These are phyloP conservation scores for Russula griseocarnosa DNA, from an alignment of 768 basidiomycete genomes.

Conservation along the genomic window DNA sequence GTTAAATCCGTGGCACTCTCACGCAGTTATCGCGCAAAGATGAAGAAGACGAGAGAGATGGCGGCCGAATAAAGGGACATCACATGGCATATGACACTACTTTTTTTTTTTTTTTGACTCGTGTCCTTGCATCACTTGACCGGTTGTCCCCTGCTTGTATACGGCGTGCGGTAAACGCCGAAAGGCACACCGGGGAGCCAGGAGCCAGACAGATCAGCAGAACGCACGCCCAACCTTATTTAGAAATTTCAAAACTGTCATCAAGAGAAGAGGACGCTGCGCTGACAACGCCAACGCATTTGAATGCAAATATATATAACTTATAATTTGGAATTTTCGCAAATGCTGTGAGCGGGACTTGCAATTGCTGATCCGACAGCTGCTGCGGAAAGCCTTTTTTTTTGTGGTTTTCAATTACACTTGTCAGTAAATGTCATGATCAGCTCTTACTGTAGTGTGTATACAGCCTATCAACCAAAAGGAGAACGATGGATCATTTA, in stretches of 20 bases:
- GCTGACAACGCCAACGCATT: no score
- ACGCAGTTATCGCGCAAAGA: constrained; percentile 1
- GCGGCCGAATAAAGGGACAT: neutral
- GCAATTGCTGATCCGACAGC: no score
- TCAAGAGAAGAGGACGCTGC: no score
- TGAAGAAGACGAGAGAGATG: neutral
- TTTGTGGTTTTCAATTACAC: no score
- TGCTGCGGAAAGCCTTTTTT: no score
- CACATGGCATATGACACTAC: constrained; percentile 5
- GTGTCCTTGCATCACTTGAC: neutral
- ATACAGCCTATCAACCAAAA: neutral
- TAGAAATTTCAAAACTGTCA: neutral
- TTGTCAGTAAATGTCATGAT: no score
- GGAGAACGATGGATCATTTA: neutral
- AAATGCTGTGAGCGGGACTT: no score
- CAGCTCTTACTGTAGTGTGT: no score
- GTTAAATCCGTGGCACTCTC: neutral
- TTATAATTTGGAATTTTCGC: neutral
- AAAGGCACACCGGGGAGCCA: constrained; percentile 7
- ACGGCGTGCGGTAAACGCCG: neutral
- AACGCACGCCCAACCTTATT: neutral
- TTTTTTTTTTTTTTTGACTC: neutral
- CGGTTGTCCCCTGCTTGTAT: no score
- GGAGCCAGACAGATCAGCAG: no score
- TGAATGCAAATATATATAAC: no score